Evolutionary conservation across 2,329 filamentous ascomycete genomes (phyloP), one percentile per base, ranked within the genome.

Genomic region (Talaromyces sp.): DNA sequence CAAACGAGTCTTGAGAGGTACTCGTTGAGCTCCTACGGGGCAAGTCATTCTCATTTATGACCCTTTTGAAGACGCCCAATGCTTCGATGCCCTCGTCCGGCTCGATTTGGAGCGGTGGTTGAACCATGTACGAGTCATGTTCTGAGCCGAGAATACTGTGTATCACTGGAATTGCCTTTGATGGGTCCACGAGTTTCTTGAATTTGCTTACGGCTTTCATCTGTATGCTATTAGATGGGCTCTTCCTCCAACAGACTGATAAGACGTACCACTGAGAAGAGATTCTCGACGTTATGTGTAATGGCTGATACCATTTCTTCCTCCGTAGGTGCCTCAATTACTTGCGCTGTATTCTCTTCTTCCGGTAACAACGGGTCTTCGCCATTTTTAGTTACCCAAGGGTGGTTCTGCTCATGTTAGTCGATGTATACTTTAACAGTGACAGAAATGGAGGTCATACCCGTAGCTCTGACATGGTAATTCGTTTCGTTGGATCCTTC

Each of bases 141-240:
- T 85, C 83, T 64, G 83, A 81, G 3, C 86, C 87, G 19, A 90
- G 80, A 36, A 89, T 85, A 51, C 84, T 85, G 67, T 87, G 84
- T 71, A 89, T 81, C 31, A 82, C 79, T 13, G 73, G 70, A 8
- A 27, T 17, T 5, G 85, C 80, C 70, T 84, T 82, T 67, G 83
- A 84, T 65, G 83, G 80, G 68, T 86, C 82, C 34, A 95, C 80
- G 8, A 96, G 83, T 60, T 85, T 81, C 76, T 96, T 97, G 82
- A 98, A 97, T 65, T 90, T 91, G 68, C 90, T 89, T 47, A 96
- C 94, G 3, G 93, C 95, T 86, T 92, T 95, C 83, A 98, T 91
- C 89, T 92, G 68, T 5, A 38, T 31, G 19, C 10, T 43, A 2
- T n/a, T 53, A 29, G 8, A 13, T 65, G 49, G 19, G 38, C 13